Evolutionary conservation across 176 grass and related monocot species (phyloP), one percentile per base, ranked within the genome.

Genomic region (Avena insularis): DNA sequence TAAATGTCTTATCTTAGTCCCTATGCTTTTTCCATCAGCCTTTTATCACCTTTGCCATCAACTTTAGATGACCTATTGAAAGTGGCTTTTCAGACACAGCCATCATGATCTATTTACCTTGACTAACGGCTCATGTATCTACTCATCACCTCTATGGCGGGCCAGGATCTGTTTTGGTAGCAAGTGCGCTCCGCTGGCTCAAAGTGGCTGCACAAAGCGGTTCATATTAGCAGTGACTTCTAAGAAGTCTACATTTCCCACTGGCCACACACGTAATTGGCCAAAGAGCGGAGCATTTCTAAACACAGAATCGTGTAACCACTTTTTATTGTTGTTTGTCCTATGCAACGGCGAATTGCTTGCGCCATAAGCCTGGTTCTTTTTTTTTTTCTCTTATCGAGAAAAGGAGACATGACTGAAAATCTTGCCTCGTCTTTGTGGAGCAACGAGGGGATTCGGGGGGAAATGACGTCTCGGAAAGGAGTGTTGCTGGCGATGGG

Each of bases 251-350:
- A 75, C 85, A 84, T 83, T 87, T 57, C 3, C 33, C 19, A 1
- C 59, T 49, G 50, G 12, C 43, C 33, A 23, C 59, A 11, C 58
- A 3, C 47, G 65, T 90, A 63, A 83, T 83, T 86, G 88, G 72
- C n/a, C 62, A 86, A 53, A 56, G 71, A 78, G 84, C 64, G 82
- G 82, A 85, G 56, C 82, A 60, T 79, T 90, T 90, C 89, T 73
- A 65, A 87, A 79, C 57, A 64, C 33, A 15, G 66, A 79, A 87
- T 83, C 80, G 87, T 46, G 89, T 15, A 65, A 79, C 56, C 65
- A 66, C 65, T 38, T 38, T 54, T 53, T 87, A 83, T 71, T 60
- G 82, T 11, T 81, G 77, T 61, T 27, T 67, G 58, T 29, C 40
- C 23, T 23, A 69, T 29, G 75, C 25, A 11, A 46, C 11, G 78